phyloP scores from a whole-genome alignment of 2,329 filamentous ascomycete genomes.

The Arthrobotrys pseudoclavata region DNA sequence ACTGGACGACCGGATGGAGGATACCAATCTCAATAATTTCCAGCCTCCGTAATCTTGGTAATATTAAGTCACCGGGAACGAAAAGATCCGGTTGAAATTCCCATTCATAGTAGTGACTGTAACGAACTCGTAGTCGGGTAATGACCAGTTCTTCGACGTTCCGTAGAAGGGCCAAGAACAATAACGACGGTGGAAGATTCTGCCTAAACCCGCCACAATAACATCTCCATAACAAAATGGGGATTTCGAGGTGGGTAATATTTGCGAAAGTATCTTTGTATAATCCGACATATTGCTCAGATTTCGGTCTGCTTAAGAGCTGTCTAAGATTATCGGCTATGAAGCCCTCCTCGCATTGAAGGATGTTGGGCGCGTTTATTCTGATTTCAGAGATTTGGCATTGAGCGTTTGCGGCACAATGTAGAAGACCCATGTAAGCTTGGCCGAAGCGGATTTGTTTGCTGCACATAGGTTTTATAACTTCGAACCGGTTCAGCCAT shows the following conservation, averaged over 20 bases:
- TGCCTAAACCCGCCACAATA: background rate
- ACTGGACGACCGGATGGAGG: background rate
- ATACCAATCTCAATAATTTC: background rate
- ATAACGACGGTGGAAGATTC: background rate
- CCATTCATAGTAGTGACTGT: background rate
- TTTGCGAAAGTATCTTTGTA: background rate
- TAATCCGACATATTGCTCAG: background rate
- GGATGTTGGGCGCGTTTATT: background rate
- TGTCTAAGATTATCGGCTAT: background rate
- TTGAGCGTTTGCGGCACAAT: background rate
- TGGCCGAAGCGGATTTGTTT: background rate
- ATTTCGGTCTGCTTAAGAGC: background rate
- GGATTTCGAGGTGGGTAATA: background rate
- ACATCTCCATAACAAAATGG: background rate
- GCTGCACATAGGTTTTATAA: background rate
- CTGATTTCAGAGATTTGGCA: slow-evolving; percentile 1
- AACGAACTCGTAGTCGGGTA: background rate
- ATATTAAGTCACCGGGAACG: background rate
- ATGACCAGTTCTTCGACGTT: background rate
- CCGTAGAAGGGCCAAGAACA: background rate
- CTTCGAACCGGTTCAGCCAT: background rate
- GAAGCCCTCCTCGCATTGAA: background rate
- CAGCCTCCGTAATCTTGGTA: background rate
- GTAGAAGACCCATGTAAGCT: background rate
- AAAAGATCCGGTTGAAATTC: background rate